Evolutionary conservation across 2,329 filamentous ascomycete species (phyloP), one percentile per base, ranked within the genome.

Genomic region (Exophiala lecanii-corni): DNA sequence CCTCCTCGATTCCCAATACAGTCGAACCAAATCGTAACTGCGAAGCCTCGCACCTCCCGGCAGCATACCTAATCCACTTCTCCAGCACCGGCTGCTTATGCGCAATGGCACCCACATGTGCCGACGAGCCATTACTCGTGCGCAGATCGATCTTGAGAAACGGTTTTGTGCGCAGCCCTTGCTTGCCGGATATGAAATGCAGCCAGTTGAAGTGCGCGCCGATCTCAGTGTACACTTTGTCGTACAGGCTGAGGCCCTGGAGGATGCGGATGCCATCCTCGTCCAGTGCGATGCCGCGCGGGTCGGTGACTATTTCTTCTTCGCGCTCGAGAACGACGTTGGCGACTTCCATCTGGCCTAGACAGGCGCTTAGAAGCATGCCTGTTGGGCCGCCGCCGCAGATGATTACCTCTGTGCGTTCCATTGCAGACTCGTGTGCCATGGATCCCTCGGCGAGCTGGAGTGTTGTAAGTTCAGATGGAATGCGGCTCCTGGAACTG

Each of bases 311-410:
- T n/a, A 61, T 59, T 13, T 50, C 57, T 17, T 45, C 32, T 34
- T 60, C 56, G 31, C 47, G 53, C 34, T 62, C 59, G 5, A 62
- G 44, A 3, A 59, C 42, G 10, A 62, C 50, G n/a, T 60, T 59
- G 16, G 40, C 44, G 15, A 59, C 45, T 5, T 52, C 43, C 36
- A 56, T 37, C 35, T 50, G 45, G 17, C 57, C 57, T 4, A 62
- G 45, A 20, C 55, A 53, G 1, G 50, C 58, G 3, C 58, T 59
- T 18, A 62, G 41, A 47, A 60, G 48, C 7, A 53, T 56, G 5
- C 59, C 59, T 2, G 59, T 59, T 15, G 59, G 59, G 6, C 59
- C 59, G 19, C 59, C 59, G 10, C 60, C 59, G 36, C 56, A 59
- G 18, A 62, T 62, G 25, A 62, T 41, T 9, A 62, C 54, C 6